Base-by-base conservation (phyloP, 2,329 filamentous ascomycete species). In the Aspergillus sp. region DNA sequence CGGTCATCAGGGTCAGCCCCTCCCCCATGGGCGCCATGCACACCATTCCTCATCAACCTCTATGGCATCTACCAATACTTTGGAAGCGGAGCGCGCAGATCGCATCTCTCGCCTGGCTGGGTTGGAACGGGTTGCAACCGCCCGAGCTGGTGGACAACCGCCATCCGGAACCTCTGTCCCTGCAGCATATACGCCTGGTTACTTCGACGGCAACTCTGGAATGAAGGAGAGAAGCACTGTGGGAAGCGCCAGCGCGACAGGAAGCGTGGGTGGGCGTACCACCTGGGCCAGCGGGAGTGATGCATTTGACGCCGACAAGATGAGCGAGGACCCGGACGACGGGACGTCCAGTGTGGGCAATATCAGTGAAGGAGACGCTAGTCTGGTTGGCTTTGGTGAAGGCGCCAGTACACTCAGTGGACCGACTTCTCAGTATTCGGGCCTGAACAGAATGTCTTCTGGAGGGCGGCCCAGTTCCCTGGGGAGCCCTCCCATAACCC, bases 41-140 rank as follows among this genome's bases (percentile, higher is more conserved):
- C 67, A 68, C 35, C 80, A 81, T 40, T 78, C 57, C 72, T 82
- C 64, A 68, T 81, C 58, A 72, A 77, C 53, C 68, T 74, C 73
- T n/a, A 65, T 64, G 31, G 67, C 80, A 6, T 85, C 83, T 13
- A 79, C 81, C 42, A 85, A 80, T 53, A 91, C 85, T 58, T 82
- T 93, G 48, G 90, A 95, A 59, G 90, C 90, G 50, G 90, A 95
- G 67, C 88, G 90, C 55, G 90, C 89, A 50, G 90, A 96, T 68
- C 90, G 91, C 59, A 96, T 97, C 67, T 95, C 90, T 35, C 90
- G 91, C 40, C 82, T 96, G 19, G 88, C 90, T 9, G 91, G 91
- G n/a, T 80, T 96, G 32, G 90, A 95, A 65, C 83, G 88, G 44
- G 84, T 96, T 45, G 84, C 86, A 11, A 87, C 88, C n/a, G 77